Conservation (phyloP, 2,329 filamentous ascomycete species). For the Trichophyton simii region DNA sequence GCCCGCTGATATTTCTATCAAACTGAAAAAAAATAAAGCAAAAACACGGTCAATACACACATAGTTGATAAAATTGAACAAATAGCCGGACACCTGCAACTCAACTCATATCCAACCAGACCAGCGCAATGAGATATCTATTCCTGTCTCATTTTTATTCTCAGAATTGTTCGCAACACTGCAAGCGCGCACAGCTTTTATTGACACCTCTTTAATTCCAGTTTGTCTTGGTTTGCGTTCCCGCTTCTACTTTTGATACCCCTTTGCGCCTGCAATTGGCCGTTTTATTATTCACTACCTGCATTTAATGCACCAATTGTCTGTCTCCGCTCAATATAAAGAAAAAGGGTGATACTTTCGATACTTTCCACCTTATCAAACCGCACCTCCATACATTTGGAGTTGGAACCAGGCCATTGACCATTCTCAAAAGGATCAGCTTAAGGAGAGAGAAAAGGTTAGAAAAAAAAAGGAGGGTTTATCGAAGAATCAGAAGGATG, state of each 20-base stretch:
- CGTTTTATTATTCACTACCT: not conserved
- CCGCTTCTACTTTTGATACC: not conserved
- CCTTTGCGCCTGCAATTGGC: not conserved
- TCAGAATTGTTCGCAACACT: not conserved
- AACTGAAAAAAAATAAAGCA: not conserved
- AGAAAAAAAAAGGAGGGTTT: not conserved
- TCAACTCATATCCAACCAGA: not conserved
- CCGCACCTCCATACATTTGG: not conserved
- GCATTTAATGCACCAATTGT: not conserved
- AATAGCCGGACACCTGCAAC: not conserved
- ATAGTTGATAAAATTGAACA: not conserved
- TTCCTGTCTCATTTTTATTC: not conserved
- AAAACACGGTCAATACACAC: not conserved
- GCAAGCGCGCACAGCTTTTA: not conserved
- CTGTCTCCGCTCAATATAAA: not conserved
- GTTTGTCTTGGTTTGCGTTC: not conserved
- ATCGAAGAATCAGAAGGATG: not conserved
- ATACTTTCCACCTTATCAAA: not conserved
- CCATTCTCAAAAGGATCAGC: not conserved
- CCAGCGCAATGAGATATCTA: not conserved
- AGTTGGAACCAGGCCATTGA: not conserved
- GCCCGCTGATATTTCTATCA: not conserved
- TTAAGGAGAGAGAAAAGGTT: not conserved
- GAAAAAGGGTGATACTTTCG: not conserved
- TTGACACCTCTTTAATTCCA: not conserved